Evolutionary conservation across 768 basidiomycete genomes (phyloP), one percentile per base, ranked within the genome.

Genomic region (Phylloporus arenicola): DNA sequence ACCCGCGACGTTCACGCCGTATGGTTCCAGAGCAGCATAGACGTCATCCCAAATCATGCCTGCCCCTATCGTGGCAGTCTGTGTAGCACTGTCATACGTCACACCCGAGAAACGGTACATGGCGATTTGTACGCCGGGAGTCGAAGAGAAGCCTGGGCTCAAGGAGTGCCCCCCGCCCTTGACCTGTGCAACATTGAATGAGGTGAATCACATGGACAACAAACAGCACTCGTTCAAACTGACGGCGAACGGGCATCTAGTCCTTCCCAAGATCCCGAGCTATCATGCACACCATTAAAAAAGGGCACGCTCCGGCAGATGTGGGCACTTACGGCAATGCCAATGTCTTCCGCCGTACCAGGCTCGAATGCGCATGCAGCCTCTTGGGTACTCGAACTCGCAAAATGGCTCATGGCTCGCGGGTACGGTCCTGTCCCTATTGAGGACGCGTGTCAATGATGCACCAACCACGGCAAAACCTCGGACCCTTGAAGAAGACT

Each of bases 1-100:
- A 0, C 84, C 84, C 9, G 83, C 73, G 14, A 84, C 80, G 41
- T 72, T 80, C 8, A 81, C 76, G 6, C 68, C 70, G 48, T 70
- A 57, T 0, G 76, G 78, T 6, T 67, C 70, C 4, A 86, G 70
- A 6, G 75, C 76, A 3, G 69, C 68, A 53, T 84, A 86, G 64
- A 79, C 81, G 30, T 83, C 77, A 58, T 87, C 84, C 83, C 83
- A 86, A 24, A 81, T 70, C n/a, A 80, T 58, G 6, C 74, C 73
- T 8, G 71, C 59, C 30, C 69, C 71, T 43, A 75, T 53, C 11
- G 59, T 67, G 2, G 63, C 78, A 0, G 74, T 80, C 47, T 74
- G 67, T 0, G 71, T 55, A 0, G 55, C 47, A 2, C 61, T 50
- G 40, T 79, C 61, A 46, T 80, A 81, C 1, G 47, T 65, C 19